These are phyloP conservation scores for Ceratopteris richardii DNA, from an alignment of 75 land plant genomes.

Conservation along the genomic window DNA sequence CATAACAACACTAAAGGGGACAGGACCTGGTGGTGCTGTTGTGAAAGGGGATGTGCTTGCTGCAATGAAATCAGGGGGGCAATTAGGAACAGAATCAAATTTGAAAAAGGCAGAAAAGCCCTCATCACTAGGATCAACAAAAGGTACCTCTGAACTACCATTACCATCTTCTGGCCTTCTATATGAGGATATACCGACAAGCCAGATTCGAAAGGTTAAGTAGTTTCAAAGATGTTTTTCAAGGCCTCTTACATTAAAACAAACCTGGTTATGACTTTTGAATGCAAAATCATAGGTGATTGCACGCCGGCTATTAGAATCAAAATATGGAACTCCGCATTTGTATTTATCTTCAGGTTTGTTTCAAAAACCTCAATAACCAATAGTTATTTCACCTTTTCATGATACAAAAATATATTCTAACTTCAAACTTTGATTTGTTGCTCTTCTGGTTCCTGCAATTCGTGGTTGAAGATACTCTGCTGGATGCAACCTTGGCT, in stretches of 20 bases:
- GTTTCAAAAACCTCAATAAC: no score
- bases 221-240: neutral
- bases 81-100: constrained; percentile 16
- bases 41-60: constrained; percentile 91
- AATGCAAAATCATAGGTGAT: constrained; percentile 86
- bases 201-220: constrained; percentile 87
- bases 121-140: constrained; percentile 8
- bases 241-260: no score
- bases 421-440: no score
- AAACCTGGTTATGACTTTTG: no score
- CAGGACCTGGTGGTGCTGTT: constrained; percentile 88
- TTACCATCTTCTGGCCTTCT: constrained; percentile 13
- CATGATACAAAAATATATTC: neutral
- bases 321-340: constrained; percentile 85
- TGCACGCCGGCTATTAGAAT: constrained; percentile 78
- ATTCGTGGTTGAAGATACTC: constrained; percentile 44
- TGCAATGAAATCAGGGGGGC: constrained; percentile 64
- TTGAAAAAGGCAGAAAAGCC: constrained; percentile 7
- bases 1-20: constrained; percentile 52
- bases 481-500: constrained; percentile 70
- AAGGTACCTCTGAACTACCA: constrained; percentile 9
- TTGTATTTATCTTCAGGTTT: constrained; percentile 75
- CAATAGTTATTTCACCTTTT: neutral
- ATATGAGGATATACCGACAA: constrained; percentile 85
- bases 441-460: no score